These are phyloP conservation scores for Abelmoschus esculentus DNA, from an alignment of 345 rosid species.

Conservation along the genomic window DNA sequence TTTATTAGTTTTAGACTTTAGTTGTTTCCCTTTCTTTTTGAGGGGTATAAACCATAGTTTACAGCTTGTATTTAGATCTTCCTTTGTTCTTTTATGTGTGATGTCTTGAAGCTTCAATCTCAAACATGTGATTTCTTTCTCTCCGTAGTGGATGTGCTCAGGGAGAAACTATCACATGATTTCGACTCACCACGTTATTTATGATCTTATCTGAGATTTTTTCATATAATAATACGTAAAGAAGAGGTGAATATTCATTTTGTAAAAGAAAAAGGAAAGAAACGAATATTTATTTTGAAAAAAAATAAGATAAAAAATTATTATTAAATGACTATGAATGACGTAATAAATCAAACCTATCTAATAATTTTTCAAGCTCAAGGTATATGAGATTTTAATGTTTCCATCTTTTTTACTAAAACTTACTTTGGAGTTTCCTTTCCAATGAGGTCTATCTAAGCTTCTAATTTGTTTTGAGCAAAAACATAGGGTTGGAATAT, in stretches of 20 bases:
- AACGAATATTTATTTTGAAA: no score
- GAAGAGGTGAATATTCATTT: no score
- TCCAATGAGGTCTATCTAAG: background rate
- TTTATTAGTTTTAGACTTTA: constrained; percentile 2
- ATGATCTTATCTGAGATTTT: no score
- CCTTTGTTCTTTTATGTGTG: background rate
- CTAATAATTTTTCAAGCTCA: background rate
- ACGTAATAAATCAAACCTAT: no score
- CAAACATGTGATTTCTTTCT: background rate
- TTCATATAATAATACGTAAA: no score
- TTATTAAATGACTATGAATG: no score
- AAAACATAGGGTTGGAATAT: background rate
- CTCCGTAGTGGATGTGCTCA: background rate
- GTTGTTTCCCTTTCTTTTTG: background rate
- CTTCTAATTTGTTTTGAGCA: background rate
- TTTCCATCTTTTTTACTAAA: background rate
- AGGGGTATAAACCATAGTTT: background rate
- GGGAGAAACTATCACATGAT: no score
- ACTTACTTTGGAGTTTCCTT: background rate
- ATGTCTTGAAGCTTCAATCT: background rate
- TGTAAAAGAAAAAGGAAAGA: no score
- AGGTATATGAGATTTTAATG: background rate
- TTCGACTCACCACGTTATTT: no score
- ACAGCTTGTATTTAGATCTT: background rate
- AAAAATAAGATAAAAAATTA: no score